These are phyloP conservation scores for Acidiella bohemica DNA, from an alignment of 495 filamentous ascomycete genomes.

Conservation along the genomic window DNA sequence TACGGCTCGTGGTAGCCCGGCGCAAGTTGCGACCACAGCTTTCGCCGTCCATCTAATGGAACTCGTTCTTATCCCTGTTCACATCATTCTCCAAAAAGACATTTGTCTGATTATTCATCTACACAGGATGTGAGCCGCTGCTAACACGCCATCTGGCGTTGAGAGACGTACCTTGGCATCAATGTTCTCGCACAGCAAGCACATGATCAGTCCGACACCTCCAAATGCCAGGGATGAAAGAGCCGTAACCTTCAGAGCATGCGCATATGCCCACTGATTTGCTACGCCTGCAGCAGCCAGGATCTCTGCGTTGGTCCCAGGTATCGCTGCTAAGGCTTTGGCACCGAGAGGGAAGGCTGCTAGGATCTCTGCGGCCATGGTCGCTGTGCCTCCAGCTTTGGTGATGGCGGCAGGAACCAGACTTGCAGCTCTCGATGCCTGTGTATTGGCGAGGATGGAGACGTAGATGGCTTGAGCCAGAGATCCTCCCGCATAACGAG, in stretches of 20 bases:
- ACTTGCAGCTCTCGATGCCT: constrained; percentile 11
- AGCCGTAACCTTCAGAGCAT: constrained; percentile 24
- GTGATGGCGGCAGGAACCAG: constrained; percentile 23
- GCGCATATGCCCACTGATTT: constrained; percentile 25
- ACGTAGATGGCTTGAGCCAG: constrained; percentile 27
- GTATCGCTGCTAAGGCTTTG: constrained; percentile 19
- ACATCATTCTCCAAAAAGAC: constrained; percentile 29
- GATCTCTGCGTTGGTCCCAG: constrained; percentile 23
- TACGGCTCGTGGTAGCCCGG: too few relatives aligned
- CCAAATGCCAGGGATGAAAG: constrained; percentile 24
- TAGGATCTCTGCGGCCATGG: constrained; percentile 18
- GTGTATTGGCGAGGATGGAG: constrained; percentile 25
- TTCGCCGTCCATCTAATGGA: too few relatives aligned
- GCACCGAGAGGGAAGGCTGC: constrained; percentile 25
- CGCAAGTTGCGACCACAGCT: too few relatives aligned
- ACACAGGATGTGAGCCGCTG: background rate
- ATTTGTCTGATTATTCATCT: constrained; percentile 27
- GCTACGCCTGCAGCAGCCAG: constrained; percentile 23
- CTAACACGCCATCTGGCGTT: background rate
- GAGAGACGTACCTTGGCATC: constrained; percentile 15
- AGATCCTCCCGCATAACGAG: constrained; percentile 26
- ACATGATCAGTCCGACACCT: constrained; percentile 21
- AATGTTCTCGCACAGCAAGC: constrained; percentile 25
- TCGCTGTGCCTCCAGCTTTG: constrained; percentile 18
- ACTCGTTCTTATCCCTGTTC: constrained; percentile 26